Evolutionary conservation across 805 yeast genomes (phyloP).

Genomic region (Starmerella stellata): DNA sequence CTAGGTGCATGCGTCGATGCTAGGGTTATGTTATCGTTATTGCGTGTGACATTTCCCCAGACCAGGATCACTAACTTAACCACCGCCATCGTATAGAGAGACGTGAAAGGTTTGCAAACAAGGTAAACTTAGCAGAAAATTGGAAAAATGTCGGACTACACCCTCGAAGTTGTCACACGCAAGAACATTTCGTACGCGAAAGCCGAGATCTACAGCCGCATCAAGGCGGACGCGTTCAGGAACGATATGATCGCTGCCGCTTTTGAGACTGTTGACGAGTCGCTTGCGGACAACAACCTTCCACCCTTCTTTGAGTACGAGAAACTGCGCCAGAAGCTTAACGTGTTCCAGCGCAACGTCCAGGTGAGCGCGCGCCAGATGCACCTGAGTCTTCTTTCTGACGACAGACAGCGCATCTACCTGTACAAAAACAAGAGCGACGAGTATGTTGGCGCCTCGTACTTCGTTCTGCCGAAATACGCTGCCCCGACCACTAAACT

Average conservation of each 20-base stretch:
- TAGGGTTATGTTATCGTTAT: no score
- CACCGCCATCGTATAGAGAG: no score
- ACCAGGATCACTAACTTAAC: no score
- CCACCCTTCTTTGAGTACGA: slow-evolving; percentile 7
- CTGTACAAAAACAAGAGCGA: neutral
- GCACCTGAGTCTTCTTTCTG: neutral
- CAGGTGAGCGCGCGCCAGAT: neutral
- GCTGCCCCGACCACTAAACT: neutral
- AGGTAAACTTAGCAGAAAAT: no score
- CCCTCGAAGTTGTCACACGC: neutral
- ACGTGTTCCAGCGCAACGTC: slow-evolving; percentile 1
- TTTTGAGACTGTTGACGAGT: neutral
- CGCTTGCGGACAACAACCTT: neutral
- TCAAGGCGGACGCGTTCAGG: slow-evolving; percentile 6
- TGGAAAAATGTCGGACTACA: neutral
- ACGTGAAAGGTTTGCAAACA: no score
- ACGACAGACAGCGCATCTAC: slow-evolving; percentile 3
- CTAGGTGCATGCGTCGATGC: no score
- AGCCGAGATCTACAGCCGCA: slow-evolving; percentile 5
- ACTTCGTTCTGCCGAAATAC: slow-evolving; percentile 7
- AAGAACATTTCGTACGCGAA: slow-evolving; percentile 1
- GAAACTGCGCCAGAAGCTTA: neutral
- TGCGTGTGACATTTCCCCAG: no score
- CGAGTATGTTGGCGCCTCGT: slow-evolving; percentile 3
- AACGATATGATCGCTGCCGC: slow-evolving; percentile 1